Percentiles rank a stretch among this genome's conserved stretches.
phyloP scores from a whole-genome alignment of 371 early-diverging fungal genomes.

The Agmasoma carcini region DNA sequence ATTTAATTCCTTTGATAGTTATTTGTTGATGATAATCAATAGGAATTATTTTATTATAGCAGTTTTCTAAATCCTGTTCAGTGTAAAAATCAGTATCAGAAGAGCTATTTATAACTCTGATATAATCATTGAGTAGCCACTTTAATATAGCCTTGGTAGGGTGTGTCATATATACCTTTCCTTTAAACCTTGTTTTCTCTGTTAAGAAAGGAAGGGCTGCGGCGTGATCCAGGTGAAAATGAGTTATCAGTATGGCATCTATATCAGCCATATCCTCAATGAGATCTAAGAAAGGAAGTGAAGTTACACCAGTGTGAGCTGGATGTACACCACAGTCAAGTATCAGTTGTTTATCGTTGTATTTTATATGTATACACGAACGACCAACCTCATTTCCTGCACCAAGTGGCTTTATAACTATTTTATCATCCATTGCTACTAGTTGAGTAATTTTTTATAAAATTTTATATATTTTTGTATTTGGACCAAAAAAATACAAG shows the following conservation, averaged over 20 bases:
- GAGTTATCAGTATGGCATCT: conserved; percentile 70
- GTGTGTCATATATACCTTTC: conserved; percentile 98
- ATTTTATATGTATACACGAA: conserved; percentile 81
- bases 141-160: conserved; percentile 95
- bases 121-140: conserved; percentile 89
- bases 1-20: conserved; percentile 80
- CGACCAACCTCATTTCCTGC: conserved; percentile 97
- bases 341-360: conserved; percentile 78
- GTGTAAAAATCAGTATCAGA: conserved; percentile 78
- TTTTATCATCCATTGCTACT: conserved; percentile 16
- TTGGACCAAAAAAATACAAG: too few species aligned
- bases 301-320: conserved; percentile 78
- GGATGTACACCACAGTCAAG: conserved; percentile 98
- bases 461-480: too few species aligned
- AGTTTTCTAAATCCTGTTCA: conserved; percentile 73
- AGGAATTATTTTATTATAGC: conserved; percentile 81
- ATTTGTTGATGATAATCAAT: conserved; percentile 86
- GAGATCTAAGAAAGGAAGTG: conserved; percentile 89
- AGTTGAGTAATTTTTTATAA: neutral
- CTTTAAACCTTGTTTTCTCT: conserved; percentile 85
- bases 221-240: conserved; percentile 97
- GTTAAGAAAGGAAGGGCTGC: conserved; percentile 92
- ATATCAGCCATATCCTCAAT: conserved; percentile 79
- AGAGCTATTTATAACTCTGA: conserved; percentile 58
- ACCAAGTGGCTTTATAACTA: conserved; percentile 75